Conservation (phyloP, 2,329 filamentous ascomycete species). For the Aspergillus sp. region DNA sequence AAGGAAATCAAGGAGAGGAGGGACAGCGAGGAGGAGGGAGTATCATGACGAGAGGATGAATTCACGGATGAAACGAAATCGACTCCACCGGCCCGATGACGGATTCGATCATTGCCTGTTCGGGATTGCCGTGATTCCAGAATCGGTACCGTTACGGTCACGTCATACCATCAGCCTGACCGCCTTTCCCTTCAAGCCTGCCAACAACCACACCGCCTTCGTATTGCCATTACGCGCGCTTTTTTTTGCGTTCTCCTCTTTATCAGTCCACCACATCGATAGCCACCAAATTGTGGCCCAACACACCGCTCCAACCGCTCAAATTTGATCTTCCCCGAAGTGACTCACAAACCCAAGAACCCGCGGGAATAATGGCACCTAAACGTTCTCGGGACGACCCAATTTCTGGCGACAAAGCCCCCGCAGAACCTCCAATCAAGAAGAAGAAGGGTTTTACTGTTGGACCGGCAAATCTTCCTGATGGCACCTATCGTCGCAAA, state of each 20-base stretch:
- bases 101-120: background rate
- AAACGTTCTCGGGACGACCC: conserved; percentile 56
- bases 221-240: background rate
- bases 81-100: background rate
- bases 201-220: background rate
- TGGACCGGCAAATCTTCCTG: conserved; percentile 85
- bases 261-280: background rate
- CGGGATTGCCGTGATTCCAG: background rate
- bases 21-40: background rate
- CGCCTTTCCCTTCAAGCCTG: too few relatives aligned
- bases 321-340: conserved; percentile 6
- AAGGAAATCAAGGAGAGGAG: background rate
- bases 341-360: conserved; percentile 8
- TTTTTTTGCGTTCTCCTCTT: background rate
- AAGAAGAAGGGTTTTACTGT: conserved; percentile 76
- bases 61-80: background rate
- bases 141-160: background rate
- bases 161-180: background rate
- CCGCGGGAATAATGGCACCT: conserved; percentile 39
- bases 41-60: conserved; percentile 2
- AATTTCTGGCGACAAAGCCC: conserved; percentile 48
- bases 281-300: conserved; percentile 6
- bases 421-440: conserved; percentile 38
- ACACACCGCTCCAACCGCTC: conserved; percentile 2
- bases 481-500: conserved; percentile 84